A percentile compares a stretch with the other conserved stretches of the same genome.
These are phyloP conservation scores for Paraglomus brasilianum DNA, from an alignment of 192 early-diverging fungal species.

Conservation along the genomic window DNA sequence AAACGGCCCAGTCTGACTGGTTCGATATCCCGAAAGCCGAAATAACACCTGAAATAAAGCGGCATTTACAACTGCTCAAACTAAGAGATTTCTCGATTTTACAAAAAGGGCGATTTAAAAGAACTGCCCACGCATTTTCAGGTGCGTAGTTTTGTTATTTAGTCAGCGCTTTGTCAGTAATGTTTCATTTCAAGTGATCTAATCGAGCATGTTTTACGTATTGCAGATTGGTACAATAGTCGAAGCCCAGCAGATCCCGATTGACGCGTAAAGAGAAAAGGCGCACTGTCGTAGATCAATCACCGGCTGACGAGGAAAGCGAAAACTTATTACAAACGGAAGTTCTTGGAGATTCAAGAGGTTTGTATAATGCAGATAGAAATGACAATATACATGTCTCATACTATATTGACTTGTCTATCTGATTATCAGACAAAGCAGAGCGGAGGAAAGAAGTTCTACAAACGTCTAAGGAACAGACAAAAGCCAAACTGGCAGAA, in stretches of 20 bases:
- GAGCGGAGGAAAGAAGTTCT: slow-evolving; percentile 52
- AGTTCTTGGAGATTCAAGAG: slow-evolving; percentile 77
- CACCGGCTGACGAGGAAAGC: slow-evolving; percentile 75
- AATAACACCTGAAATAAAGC: slow-evolving; percentile 85
- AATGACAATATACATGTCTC: not conserved
- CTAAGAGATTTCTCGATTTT: slow-evolving; percentile 82
- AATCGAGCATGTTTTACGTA: not conserved
- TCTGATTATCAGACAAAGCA: slow-evolving; percentile 35
- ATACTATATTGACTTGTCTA: not conserved
- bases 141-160: slow-evolving; percentile 36
- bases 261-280: slow-evolving; percentile 83
- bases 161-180: not conserved
- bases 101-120: slow-evolving; percentile 70
- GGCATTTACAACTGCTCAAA: slow-evolving; percentile 85
- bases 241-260: slow-evolving; percentile 89
- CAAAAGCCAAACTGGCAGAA: slow-evolving; percentile 47
- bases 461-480: slow-evolving; percentile 52
- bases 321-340: slow-evolving; percentile 83
- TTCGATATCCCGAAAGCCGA: slow-evolving; percentile 86
- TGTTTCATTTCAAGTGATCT: not conserved
- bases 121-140: slow-evolving; percentile 91
- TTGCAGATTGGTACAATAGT: slow-evolving; percentile 73
- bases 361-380: not conserved
- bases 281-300: slow-evolving; percentile 82
- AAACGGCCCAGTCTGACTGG: slow-evolving; percentile 58